Evolutionary conservation across 2,329 filamentous ascomycete species (phyloP), one percentile per base, ranked within the genome.

Genomic region (Clarireedia paspali): DNA sequence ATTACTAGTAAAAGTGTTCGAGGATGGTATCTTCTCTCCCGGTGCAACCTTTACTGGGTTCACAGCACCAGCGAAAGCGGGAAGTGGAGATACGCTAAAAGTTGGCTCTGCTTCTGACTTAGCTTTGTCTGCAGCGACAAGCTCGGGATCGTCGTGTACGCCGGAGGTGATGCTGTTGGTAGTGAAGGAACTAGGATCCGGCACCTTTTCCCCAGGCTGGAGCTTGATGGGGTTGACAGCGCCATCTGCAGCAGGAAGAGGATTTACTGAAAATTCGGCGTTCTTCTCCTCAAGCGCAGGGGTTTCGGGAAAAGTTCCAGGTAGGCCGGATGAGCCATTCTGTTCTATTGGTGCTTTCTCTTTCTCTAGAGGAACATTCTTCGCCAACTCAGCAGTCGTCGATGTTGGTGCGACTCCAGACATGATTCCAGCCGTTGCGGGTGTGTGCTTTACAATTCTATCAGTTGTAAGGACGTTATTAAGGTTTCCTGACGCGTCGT

Each of bases 381-480:
- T 84, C 57, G 87, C 87, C 70, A 91, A 77, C 44, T 77, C 78
- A 63, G 85, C 84, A 55, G 88, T 91, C 46, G 87, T 86, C 49
- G 88, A 85, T 57, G 81, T 77, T 56, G 89, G 86, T 38, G 82
- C 80, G 57, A 82, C 85, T 50, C 84, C 85, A 63, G 84, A 88
- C 70, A 87, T 80, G 58, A 80, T 77, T 56, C 73, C 73, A 57
- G 68, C 63, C 56, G 70, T 68, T 50, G 78, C 74, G 56, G 77
- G 68, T 51, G 75, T 73, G 62, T 74, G 71, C 63, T 71, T 71
- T 59, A 71, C 64, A 53, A 96, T 87, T 68, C 89, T 80, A 60
- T 90, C 82, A 57, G 87, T 83, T 42, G 82, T 81, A 56, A 99
- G 81, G 62, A 96, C 84, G 82, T 97, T 97, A 80, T 97, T 97